phyloP scores from a whole-genome alignment of 2,329 filamentous ascomycete genomes.

The Colletotrichum salicis region DNA sequence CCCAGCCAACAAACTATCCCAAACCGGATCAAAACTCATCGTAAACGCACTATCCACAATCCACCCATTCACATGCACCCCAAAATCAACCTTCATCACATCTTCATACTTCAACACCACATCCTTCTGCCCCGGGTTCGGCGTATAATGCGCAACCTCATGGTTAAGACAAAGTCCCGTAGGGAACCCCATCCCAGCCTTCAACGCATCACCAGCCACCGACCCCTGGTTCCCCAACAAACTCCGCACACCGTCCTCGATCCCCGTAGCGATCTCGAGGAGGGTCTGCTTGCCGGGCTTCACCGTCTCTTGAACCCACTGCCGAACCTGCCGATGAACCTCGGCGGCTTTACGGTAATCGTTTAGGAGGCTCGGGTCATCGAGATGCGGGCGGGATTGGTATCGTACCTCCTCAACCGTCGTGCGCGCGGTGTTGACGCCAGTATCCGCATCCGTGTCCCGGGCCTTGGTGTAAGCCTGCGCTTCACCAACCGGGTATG shows the following conservation, averaged over 20 bases:
- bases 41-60: constrained; percentile 88
- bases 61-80: constrained; percentile 81
- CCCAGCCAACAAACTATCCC: constrained; percentile 78
- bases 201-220: constrained; percentile 80
- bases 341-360: constrained; percentile 90
- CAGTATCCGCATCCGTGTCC: constrained; percentile 24
- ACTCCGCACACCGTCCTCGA: constrained; percentile 83
- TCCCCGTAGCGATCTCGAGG: constrained; percentile 86
- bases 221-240: constrained; percentile 81
- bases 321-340: constrained; percentile 86
- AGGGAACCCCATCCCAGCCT: constrained; percentile 87
- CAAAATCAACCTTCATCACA: constrained; percentile 86
- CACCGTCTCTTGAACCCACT: constrained; percentile 83
- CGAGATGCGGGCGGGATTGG: constrained; percentile 38
- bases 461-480: constrained; percentile 37
- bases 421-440: constrained; percentile 35
- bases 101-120: constrained; percentile 77
- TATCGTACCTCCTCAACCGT: constrained; percentile 42
- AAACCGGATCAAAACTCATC: constrained; percentile 78
- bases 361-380: constrained; percentile 71
- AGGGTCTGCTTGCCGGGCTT: constrained; percentile 79
- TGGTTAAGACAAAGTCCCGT: constrained; percentile 86
- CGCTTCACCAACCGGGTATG: constrained; percentile 44
- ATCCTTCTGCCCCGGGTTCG: constrained; percentile 83
- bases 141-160: constrained; percentile 87